Conservation (phyloP, 306 rosid species). For the Quercus suber region DNA sequence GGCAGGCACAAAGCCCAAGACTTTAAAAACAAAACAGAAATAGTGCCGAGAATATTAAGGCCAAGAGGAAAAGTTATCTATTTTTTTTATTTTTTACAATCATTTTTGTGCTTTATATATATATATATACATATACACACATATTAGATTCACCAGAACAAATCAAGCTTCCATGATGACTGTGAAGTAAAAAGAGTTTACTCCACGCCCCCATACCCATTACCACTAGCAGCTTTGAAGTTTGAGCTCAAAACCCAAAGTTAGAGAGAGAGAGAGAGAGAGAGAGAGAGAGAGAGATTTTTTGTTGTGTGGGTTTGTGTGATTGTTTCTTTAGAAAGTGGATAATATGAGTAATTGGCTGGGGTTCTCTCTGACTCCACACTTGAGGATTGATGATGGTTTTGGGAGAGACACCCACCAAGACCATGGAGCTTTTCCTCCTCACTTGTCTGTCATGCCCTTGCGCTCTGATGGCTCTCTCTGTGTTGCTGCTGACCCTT, state of each 20-base stretch:
- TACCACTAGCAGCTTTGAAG: constrained; percentile 45
- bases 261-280: constrained; percentile 37
- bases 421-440: constrained; percentile 31
- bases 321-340: constrained; percentile 23
- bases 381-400: constrained; percentile 74
- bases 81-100: constrained; percentile 28
- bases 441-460: constrained; percentile 72
- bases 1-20: constrained; percentile 71
- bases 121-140: background rate
- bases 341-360: constrained; percentile 80
- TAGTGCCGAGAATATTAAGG: constrained; percentile 55
- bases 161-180: constrained; percentile 39
- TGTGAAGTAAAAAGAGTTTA: constrained; percentile 9
- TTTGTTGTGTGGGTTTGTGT: constrained; percentile 15
- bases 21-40: constrained; percentile 51
- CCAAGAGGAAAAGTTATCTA: constrained; percentile 17
- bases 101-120: background rate
- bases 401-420: constrained; percentile 54
- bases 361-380: constrained; percentile 94
- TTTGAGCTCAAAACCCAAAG: constrained; percentile 58
- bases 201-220: constrained; percentile 20
- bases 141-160: constrained; percentile 26
- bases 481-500: constrained; percentile 58
- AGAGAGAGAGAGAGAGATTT: constrained; percentile 31
- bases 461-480: constrained; percentile 92